phyloP scores from a whole-genome alignment of 1,139 yeast genomes.

The Lodderomyces oxycetoniae region DNA sequence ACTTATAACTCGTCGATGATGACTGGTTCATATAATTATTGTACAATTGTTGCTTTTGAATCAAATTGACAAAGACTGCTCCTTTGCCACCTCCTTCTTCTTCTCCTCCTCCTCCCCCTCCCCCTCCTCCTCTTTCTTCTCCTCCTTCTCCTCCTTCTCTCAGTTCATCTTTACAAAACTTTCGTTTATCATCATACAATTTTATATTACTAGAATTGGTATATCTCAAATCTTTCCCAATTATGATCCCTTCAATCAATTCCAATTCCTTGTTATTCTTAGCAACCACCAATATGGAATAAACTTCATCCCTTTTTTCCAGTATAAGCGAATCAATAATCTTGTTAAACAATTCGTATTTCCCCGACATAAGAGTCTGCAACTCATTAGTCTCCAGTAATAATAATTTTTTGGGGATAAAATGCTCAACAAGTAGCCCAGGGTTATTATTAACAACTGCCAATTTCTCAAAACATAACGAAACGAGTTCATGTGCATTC shows the following conservation, averaged over 20 bases:
- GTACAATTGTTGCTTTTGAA: conserved; percentile 38
- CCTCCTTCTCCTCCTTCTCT: not conserved
- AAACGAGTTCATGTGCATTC: conserved; percentile 11
- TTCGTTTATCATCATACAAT: conserved; percentile 40
- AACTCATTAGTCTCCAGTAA: conserved; percentile 60
- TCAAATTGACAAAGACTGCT: conserved; percentile 17
- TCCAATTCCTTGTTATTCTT: conserved; percentile 64
- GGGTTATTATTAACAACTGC: conserved; percentile 57
- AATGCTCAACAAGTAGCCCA: conserved; percentile 66
- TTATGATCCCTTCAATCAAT: conserved; percentile 58
- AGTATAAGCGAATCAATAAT: conserved; percentile 34
- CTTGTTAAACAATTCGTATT: conserved; percentile 50
- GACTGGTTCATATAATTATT: conserved; percentile 32
- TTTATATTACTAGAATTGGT: conserved; percentile 59
- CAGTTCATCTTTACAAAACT: conserved; percentile 4
- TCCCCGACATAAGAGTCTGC: conserved; percentile 52
- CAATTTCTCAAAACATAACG: conserved; percentile 47
- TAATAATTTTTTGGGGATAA: conserved; percentile 62
- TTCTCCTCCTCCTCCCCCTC: not conserved
- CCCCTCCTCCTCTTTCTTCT: not conserved
- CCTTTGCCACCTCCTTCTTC: conserved; percentile 1
- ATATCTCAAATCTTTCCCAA: conserved; percentile 57
- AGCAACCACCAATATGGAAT: conserved; percentile 48
- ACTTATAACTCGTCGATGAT: conserved; percentile 28
- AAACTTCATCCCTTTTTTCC: conserved; percentile 14